A percentile compares a stretch with the other conserved stretches of the same genome.
phyloP scores from a whole-genome alignment of 2,329 filamentous ascomycete species.

The Beauveria scarabaeidicola region DNA sequence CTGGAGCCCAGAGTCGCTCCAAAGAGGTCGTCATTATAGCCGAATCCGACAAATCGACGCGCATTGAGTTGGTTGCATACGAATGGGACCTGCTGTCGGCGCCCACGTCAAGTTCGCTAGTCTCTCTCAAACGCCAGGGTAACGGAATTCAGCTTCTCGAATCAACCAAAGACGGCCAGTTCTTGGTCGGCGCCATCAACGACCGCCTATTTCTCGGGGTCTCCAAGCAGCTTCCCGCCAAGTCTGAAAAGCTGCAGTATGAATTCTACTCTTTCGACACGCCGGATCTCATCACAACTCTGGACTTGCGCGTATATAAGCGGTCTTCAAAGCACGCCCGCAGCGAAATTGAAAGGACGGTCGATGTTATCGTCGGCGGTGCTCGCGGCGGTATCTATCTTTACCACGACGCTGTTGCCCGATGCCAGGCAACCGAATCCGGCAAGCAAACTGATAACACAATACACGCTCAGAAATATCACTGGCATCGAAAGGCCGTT shows the following conservation, averaged over 20 bases:
- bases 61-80: conserved; percentile 38
- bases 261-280: conserved; percentile 51
- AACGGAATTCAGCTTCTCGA: conserved; percentile 34
- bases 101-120: conserved; percentile 26
- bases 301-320: conserved; percentile 49
- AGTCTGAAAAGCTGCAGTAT: conserved; percentile 31
- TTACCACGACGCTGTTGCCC: conserved; percentile 66
- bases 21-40: conserved; percentile 41
- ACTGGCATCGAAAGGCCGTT: conserved; percentile 86
- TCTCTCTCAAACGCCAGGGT: conserved; percentile 28
- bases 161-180: conserved; percentile 44
- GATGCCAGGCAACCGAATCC: conserved; percentile 39
- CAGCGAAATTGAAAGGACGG: conserved; percentile 26
- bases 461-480: conserved; percentile 57
- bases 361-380: conserved; percentile 75
- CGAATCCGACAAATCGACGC: conserved; percentile 30
- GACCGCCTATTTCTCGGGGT: conserved; percentile 29
- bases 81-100: conserved; percentile 24
- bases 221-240: conserved; percentile 17
- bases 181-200: conserved; percentile 39
- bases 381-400: conserved; percentile 67
- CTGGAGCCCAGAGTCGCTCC: conserved; percentile 23
- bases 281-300: conserved; percentile 56
- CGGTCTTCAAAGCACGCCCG: conserved; percentile 17
- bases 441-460: conserved; percentile 36